Percentiles rank a stretch among this genome's conserved stretches.
Conservation (phyloP, 257 asterid genomes). For the Cinchona pubescens region DNA sequence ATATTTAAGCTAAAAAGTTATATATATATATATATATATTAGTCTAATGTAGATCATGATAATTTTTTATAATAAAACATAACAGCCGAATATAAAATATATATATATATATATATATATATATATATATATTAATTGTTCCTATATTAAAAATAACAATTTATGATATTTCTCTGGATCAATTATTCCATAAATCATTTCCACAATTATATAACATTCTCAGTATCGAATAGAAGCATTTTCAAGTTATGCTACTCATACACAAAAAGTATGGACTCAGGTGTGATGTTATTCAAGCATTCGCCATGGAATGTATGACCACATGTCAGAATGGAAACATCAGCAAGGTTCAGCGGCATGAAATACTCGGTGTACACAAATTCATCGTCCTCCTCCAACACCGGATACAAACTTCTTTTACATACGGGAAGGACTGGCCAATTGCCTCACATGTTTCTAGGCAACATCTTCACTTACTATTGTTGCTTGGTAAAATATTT, state of each 20-base stretch:
- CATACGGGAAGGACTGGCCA: constrained; percentile 16
- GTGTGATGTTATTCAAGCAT: constrained; percentile 21
- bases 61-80: no score
- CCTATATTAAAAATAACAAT: no score
- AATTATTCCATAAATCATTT: neutral
- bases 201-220: neutral
- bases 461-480: no score
- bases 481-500: no score
- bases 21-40: no score
- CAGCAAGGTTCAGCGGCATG: constrained; percentile 12
- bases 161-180: neutral
- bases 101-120: no score
- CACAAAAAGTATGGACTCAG: constrained; percentile 20
- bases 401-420: constrained; percentile 4
- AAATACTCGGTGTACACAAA: neutral
- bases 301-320: constrained; percentile 29
- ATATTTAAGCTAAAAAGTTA: no score
- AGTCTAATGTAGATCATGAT: no score
- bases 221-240: neutral
- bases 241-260: constrained; percentile 19
- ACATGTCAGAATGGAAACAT: constrained; percentile 25
- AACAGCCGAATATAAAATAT: no score
- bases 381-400: neutral
- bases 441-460: neutral
- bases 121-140: no score